Evolutionary conservation across 768 basidiomycete genomes (phyloP), one percentile per base, ranked within the genome.

Genomic region (Neoboletus subvelutipes): DNA sequence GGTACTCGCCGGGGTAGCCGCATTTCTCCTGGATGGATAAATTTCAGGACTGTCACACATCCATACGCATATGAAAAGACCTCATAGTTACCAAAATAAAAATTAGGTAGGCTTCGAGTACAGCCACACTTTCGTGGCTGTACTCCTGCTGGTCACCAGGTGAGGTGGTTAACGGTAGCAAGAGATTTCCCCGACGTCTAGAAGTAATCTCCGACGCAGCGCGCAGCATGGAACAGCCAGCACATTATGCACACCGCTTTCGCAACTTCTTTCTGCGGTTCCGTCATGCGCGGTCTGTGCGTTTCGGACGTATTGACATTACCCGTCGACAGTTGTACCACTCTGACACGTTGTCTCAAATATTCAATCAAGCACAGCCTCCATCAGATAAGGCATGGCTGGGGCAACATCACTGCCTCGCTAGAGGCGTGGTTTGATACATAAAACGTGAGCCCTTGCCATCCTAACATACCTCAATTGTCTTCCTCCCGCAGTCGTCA

Each of bases 1-100:
- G 92, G 90, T 0, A 91, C 87, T 33, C 92, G 82, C 50, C 88
- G 83, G 54, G 92, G 93, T 22, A 91, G 79, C 58, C 81, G 77
- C 89, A 90, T 90, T 29, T 56, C 54, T 50, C 50, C 33, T 37
- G 45, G n/a, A 29, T 20, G 18, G 49, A 47, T 22, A 10, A 39
- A 33, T 15, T 22, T 48, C 6, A 43, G 39, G 6, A 7, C 5
- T 7, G 20, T 37, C 28, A 43, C 36, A 37, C 13, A 24, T 55
- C 5, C 31, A 12, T 26, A 31, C 31, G 18, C 11, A 31, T 11
- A 18, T n/a, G n/a, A n/a, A 11, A 22, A 12, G 41, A 22, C 41
- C 12, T 34, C 33, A 34, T 12, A 13, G 12, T 11, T 11, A 34
- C 12, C 33, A 34, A 12, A 34, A 11, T 34, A 1, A 34, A 34